phyloP scores from a whole-genome alignment of 768 basidiomycete genomes.

The Candolleomyces efflorescens region DNA sequence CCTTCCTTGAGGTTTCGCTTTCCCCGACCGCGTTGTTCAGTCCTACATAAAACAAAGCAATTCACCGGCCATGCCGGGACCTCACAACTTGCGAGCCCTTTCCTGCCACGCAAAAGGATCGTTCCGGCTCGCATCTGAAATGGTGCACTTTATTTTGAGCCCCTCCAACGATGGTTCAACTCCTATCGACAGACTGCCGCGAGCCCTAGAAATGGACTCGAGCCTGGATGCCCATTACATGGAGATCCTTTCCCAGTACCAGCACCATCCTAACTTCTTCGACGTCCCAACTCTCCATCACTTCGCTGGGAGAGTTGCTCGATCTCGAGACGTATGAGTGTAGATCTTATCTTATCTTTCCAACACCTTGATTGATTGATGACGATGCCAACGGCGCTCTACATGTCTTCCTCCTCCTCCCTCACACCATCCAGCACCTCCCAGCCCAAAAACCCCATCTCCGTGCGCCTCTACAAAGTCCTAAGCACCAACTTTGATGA shows the following conservation, averaged over 20 bases:
- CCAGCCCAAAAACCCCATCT: conserved; percentile 60
- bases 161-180: neutral
- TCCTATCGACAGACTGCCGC: neutral
- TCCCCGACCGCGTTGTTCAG: neutral
- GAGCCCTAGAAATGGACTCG: neutral
- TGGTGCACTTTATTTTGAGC: neutral
- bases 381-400: too few relatives aligned
- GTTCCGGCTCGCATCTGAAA: neutral
- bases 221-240: neutral
- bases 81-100: too few relatives aligned
- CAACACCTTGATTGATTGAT: too few relatives aligned
- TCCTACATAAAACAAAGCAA: neutral
- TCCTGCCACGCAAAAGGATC: neutral
- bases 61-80: too few relatives aligned
- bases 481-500: conserved; percentile 79
- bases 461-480: conserved; percentile 88
- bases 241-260: neutral
- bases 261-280: neutral
- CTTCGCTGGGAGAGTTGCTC: neutral
- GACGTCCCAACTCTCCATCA: neutral
- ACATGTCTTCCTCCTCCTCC: conserved; percentile 5
- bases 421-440: conserved; percentile 7
- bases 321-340: too few relatives aligned
- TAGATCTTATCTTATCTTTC: neutral
- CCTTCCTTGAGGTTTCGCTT: neutral